A percentile compares a stretch with the other conserved stretches of the same genome.
These are phyloP conservation scores for Trichosporon coremiiforme DNA, from an alignment of 1,284 basidiomycete genomes.

Conservation along the genomic window DNA sequence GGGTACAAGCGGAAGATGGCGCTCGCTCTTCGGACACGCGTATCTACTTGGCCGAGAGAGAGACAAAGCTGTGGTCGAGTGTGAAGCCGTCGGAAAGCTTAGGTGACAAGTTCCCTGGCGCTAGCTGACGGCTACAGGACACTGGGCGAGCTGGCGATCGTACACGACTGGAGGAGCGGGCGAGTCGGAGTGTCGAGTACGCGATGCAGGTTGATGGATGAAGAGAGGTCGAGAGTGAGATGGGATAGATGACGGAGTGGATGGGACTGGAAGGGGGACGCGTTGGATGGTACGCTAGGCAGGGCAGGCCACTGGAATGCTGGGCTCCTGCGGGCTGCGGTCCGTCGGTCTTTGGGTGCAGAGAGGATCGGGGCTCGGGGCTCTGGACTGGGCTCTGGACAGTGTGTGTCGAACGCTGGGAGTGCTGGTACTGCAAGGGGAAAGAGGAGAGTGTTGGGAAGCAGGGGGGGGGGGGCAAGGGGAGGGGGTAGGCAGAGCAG, in stretches of 20 bases:
- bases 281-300: conserved; percentile 12
- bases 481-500: background rate
- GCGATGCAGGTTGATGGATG: conserved; percentile 14
- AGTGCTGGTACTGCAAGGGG: background rate
- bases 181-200: background rate
- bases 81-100: conserved; percentile 10
- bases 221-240: conserved; percentile 16
- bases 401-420: background rate
- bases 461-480: background rate
- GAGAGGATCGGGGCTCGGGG: background rate
- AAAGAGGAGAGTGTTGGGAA: conserved; percentile 4
- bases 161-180: background rate
- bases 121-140: conserved; percentile 3
- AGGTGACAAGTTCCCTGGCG: too few relatives aligned
- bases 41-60: conserved; percentile 6
- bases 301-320: background rate
- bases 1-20: background rate
- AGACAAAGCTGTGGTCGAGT: background rate
- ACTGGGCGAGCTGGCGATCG: background rate
- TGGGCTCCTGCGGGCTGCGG: background rate
- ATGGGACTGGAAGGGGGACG: conserved; percentile 15
- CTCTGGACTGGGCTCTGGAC: too few relatives aligned
- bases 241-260: conserved; percentile 15
- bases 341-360: background rate
- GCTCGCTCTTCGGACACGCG: conserved; percentile 7